Evolutionary conservation across 805 yeast species (phyloP).

Genomic region (Metschnikowia cubensis): DNA sequence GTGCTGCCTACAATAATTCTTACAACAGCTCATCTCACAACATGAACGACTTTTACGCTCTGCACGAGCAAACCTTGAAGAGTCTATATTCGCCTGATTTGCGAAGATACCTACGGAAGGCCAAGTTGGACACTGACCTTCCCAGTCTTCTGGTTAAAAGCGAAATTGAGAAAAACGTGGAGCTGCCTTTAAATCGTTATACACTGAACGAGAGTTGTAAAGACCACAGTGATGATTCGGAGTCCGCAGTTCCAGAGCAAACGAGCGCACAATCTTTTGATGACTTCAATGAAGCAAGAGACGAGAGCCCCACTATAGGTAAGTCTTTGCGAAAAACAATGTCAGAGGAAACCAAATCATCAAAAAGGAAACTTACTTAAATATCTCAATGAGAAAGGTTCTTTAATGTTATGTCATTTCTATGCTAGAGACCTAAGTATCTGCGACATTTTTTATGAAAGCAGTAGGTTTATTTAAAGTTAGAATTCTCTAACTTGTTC

Average conservation of each 20-base stretch:
- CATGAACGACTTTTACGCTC: slow-evolving; percentile 17
- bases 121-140: slow-evolving; percentile 7
- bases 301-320: background rate
- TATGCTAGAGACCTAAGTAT: background rate
- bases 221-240: slow-evolving; percentile 2
- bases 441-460: too few relatives aligned
- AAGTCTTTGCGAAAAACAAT: slow-evolving; percentile 1
- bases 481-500: background rate
- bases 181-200: background rate
- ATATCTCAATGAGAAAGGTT: too few relatives aligned
- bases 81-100: slow-evolving; percentile 25
- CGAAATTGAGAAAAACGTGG: background rate
- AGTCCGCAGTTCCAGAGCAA: background rate
- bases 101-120: slow-evolving; percentile 9
- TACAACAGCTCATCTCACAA: slow-evolving; percentile 15
- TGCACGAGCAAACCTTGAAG: slow-evolving; percentile 15
- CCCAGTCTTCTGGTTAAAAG: background rate
- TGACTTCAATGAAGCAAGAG: background rate
- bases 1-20: slow-evolving; percentile 10
- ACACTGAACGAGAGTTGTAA: background rate
- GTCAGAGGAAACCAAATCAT: background rate
- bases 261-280: background rate
- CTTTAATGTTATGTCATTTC: too few relatives aligned
- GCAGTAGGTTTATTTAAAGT: too few relatives aligned
- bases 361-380: background rate